Base-by-base conservation (phyloP, 2,329 filamentous ascomycete genomes). In the Alternaria triticimaculans region DNA sequence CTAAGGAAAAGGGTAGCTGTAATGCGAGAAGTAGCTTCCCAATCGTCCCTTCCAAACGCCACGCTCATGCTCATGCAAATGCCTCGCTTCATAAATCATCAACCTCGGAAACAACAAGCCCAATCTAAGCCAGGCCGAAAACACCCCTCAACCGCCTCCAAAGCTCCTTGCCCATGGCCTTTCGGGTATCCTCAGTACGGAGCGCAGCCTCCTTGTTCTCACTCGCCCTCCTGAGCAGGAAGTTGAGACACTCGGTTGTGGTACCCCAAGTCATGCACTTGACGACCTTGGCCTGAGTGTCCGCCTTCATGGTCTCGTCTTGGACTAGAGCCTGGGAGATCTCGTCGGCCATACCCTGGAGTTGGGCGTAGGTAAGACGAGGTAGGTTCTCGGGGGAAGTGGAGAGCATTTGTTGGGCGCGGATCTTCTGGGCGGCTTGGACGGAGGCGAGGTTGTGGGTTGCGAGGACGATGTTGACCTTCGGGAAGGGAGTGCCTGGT, bases 291-390 rank as follows among this genome's bases (percentile, higher is more conserved):
- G 84, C 70, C 60, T 78, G 74, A 1, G 73, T 73, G 43, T 78
- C 78, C 72, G 73, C 72, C 73, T 80, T 66, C 58, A 78, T 72
- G 73, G 78, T 69, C 20, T 76, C 70, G 28, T 81, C 81, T 61
- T 86, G 80, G 15, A 89, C 76, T 0, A 89, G 77, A 4, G 82
- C 80, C 68, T 86, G 86, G 61, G 90, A 93, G 56, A 98, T 89
- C 77, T 97, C 94, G 72, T 98, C 95, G 2, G 95, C 95, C 95
- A 98, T 98, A 44, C 95, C 94, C 83, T 95, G 92, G 1, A 97
- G 87, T 82, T 97, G 94, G 3, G 92, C 92, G 78, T 93, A 94
- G 0, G 82, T 80, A 10, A 88, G 80, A 3, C 71, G 66, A 0
- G 75, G 76, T 1, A 78, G 70, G 2, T 63, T 45, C 18, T 66